phyloP scores from a whole-genome alignment of 148 eudicot genomes.

The Dianthus caryophyllus region DNA sequence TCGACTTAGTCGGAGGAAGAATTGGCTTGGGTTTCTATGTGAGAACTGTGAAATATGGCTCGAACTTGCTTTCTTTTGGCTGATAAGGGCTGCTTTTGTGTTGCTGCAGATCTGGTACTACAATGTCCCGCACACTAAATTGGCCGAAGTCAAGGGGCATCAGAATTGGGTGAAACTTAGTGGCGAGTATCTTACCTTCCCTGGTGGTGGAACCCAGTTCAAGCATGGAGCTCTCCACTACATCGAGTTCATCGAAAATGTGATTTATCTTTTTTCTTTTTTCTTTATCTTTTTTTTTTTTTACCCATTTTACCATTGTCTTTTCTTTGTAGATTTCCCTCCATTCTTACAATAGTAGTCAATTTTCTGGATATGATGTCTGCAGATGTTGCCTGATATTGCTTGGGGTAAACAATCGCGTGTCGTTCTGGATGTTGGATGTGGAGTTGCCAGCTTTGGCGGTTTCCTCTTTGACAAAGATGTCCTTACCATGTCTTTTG shows the following conservation, averaged over 20 bases:
- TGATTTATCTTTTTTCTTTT: constrained; percentile 24
- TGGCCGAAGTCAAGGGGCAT: constrained; percentile 77
- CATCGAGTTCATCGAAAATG: constrained; percentile 80
- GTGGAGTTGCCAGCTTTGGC: constrained; percentile 62
- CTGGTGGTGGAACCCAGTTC: constrained; percentile 99
- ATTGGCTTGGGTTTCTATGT: background rate
- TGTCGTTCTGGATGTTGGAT: constrained; percentile 90
- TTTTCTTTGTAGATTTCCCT: background rate
- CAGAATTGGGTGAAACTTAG: constrained; percentile 96
- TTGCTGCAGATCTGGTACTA: constrained; percentile 80
- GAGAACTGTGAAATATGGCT: background rate
- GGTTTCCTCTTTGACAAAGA: constrained; percentile 48
- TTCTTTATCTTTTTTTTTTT: background rate
- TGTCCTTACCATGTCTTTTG: constrained; percentile 67
- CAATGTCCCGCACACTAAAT: constrained; percentile 89
- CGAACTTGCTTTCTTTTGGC: background rate
- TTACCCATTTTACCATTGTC: background rate
- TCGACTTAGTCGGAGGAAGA: too few species aligned
- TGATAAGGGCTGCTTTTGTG: constrained; percentile 1
- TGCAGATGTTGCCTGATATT: constrained; percentile 59
- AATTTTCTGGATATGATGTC: constrained; percentile 12
- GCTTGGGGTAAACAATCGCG: constrained; percentile 87
- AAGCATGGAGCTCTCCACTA: constrained; percentile 96
- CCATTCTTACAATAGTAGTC: background rate
- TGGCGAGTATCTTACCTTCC: constrained; percentile 90